phyloP scores from a whole-genome alignment of 2,329 filamentous ascomycete genomes.

The Colletotrichum limetticola region DNA sequence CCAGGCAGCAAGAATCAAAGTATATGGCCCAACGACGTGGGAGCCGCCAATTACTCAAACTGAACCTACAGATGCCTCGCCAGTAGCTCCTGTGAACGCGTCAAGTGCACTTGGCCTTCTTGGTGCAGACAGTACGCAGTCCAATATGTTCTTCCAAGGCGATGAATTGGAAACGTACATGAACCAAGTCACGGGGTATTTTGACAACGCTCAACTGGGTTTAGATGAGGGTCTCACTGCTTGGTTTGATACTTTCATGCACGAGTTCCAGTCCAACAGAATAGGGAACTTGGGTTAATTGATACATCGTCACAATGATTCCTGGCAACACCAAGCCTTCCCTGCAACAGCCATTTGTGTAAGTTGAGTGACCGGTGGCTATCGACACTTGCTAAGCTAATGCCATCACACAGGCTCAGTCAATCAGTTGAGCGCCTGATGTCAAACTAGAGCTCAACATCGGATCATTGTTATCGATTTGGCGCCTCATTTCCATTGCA shows the following conservation, averaged over 20 bases:
- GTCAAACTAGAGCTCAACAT: background rate
- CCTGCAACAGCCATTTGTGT: background rate
- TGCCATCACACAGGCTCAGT: background rate
- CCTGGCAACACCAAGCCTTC: background rate
- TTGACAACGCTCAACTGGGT: constrained; percentile 25
- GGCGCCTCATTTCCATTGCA: background rate
- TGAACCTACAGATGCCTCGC: background rate
- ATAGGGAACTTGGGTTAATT: background rate
- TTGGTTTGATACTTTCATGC: constrained; percentile 35
- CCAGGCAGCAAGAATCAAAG: constrained; percentile 32
- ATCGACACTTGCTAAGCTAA: background rate
- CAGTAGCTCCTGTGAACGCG: background rate
- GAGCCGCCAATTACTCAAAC: background rate
- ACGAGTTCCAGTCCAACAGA: constrained; percentile 23
- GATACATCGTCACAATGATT: background rate
- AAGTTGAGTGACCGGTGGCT: background rate
- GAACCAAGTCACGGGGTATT: constrained; percentile 34
- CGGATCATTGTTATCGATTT: background rate
- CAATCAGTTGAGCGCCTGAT: too few relatives aligned
- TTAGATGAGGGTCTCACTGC: constrained; percentile 34
- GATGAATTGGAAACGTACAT: constrained; percentile 34
- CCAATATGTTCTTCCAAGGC: constrained; percentile 18
- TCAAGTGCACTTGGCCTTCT: constrained; percentile 1
- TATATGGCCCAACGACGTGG: constrained; percentile 24
- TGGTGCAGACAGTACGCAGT: background rate